These are phyloP conservation scores for Citropsis articulata DNA, from an alignment of 345 rosid genomes.

Conservation along the genomic window DNA sequence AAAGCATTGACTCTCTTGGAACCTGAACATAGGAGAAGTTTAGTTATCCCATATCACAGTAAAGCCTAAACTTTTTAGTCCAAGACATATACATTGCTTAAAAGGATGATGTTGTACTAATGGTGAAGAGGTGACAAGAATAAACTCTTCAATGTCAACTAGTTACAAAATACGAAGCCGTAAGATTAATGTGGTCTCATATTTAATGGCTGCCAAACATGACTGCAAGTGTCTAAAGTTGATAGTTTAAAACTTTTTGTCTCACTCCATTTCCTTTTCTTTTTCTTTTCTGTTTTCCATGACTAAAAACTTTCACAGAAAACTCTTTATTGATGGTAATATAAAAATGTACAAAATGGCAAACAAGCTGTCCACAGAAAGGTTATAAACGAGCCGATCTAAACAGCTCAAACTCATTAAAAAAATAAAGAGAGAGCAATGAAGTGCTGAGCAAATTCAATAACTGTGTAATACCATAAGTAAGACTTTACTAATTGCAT, in stretches of 20 bases:
- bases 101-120: not conserved
- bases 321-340: not conserved
- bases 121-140: not conserved
- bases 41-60: not conserved
- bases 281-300: not conserved
- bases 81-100: not conserved
- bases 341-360: not conserved
- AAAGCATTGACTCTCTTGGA: constrained; percentile 90
- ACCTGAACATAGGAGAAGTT: constrained; percentile 43
- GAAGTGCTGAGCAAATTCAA: not conserved
- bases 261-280: not conserved
- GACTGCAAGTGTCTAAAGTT: not conserved
- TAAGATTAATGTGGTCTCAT: not conserved
- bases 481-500: not conserved
- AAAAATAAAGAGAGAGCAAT: not conserved
- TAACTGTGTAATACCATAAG: not conserved
- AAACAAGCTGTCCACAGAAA: not conserved
- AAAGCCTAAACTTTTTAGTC: not conserved
- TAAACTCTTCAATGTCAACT: not conserved
- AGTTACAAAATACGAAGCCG: not conserved
- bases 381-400: not conserved
- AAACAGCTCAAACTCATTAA: not conserved
- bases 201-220: not conserved
- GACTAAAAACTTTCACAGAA: too few relatives aligned
- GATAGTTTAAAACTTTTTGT: not conserved